Evolutionary conservation across 2,329 filamentous ascomycete species (phyloP).

Genomic region (Neoscytalidium dimidiatum): DNA sequence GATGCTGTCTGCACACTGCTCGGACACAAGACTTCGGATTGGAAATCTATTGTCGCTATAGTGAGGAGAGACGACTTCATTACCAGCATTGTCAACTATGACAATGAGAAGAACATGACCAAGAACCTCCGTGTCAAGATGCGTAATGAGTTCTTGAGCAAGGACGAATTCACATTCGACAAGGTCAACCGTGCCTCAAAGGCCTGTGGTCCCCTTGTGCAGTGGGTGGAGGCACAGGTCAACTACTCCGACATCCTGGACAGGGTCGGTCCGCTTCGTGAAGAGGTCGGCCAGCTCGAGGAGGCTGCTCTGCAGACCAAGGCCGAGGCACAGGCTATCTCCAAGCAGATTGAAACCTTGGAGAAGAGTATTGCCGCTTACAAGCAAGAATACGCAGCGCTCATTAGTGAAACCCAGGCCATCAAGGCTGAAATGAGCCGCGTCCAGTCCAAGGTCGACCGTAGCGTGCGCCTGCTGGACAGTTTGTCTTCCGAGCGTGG

Average conservation of each 20-base stretch:
- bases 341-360: constrained; percentile 79
- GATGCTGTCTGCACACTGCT: constrained; percentile 96
- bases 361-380: constrained; percentile 92
- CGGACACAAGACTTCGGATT: constrained; percentile 80
- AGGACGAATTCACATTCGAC: constrained; percentile 94
- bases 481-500: constrained; percentile 90
- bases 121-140: constrained; percentile 79
- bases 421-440: constrained; percentile 97
- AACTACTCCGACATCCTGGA: constrained; percentile 97
- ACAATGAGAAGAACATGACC: constrained; percentile 96
- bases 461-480: constrained; percentile 90
- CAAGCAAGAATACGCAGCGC: constrained; percentile 91
- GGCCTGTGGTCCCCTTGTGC: constrained; percentile 92
- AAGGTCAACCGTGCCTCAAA: constrained; percentile 95
- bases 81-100: constrained; percentile 94
- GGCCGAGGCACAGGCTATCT: constrained; percentile 87
- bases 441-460: constrained; percentile 96
- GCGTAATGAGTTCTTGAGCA: constrained; percentile 87
- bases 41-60: constrained; percentile 88
- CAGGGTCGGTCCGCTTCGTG: constrained; percentile 85
- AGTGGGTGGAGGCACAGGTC: constrained; percentile 96
- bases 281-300: constrained; percentile 85
- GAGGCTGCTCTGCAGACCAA: constrained; percentile 89
- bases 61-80: constrained; percentile 96
- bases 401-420: constrained; percentile 95